Percentiles rank a stretch among this genome's conserved stretches.
Conservation (phyloP, 2,329 filamentous ascomycete genomes). For the Alternaria triticina region DNA sequence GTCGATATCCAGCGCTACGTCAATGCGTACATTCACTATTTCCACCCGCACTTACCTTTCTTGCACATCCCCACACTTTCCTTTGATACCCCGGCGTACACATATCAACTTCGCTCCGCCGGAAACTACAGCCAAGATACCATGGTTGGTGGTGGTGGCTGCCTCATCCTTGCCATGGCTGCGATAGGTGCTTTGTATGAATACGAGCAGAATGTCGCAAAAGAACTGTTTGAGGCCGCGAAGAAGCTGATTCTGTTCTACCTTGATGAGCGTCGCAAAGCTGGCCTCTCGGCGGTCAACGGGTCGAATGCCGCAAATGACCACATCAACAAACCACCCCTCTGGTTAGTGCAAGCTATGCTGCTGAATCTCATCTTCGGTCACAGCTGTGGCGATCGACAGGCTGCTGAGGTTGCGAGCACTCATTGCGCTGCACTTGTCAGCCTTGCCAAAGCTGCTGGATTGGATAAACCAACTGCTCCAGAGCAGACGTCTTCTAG, state of each 20-base stretch:
- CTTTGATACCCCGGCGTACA: constrained; percentile 78
- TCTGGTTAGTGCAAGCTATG: constrained; percentile 98
- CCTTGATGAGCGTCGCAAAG: constrained; percentile 87
- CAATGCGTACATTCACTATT: constrained; percentile 86
- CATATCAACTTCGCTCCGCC: constrained; percentile 65
- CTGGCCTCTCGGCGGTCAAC: constrained; percentile 72
- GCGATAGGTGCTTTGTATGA: constrained; percentile 89
- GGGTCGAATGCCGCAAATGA: constrained; percentile 61
- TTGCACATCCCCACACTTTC: constrained; percentile 89
- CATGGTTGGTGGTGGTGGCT: constrained; percentile 79
- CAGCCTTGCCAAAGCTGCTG: constrained; percentile 88
- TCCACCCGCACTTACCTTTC: constrained; percentile 95
- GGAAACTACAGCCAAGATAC: constrained; percentile 60
- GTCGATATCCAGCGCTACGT: constrained; percentile 89
- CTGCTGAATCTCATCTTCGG: constrained; percentile 94
- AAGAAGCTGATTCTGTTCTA: constrained; percentile 96
- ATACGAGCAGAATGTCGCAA: constrained; percentile 77
- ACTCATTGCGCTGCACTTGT: constrained; percentile 91
- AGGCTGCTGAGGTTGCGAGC: constrained; percentile 86
- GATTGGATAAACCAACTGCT: constrained; percentile 64
- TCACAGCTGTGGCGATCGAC: constrained; percentile 91
- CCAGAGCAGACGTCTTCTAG: constrained; percentile 28
- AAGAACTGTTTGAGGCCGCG: constrained; percentile 86
- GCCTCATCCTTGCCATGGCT: constrained; percentile 85
- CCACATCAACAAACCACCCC: constrained; percentile 73